These are phyloP conservation scores for Theobroma cacao DNA, from an alignment of 345 rosid species.

Conservation along the genomic window DNA sequence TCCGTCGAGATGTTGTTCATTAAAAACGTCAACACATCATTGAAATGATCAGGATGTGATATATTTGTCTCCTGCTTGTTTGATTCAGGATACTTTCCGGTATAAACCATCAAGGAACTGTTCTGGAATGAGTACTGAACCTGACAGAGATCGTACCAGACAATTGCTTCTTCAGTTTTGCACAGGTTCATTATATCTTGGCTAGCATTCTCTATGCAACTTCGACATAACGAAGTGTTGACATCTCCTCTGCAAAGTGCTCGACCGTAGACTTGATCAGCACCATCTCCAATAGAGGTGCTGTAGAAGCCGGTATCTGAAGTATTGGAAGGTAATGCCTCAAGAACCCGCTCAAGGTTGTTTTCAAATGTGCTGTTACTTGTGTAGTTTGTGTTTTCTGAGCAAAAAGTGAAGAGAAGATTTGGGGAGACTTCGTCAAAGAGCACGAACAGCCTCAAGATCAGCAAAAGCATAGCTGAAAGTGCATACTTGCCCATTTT, in stretches of 20 bases:
- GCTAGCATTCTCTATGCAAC: constrained; percentile 28
- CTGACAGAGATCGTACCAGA: constrained; percentile 41
- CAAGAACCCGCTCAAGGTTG: constrained; percentile 1
- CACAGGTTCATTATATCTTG: constrained; percentile 15
- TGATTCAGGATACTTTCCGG: constrained; percentile 28
- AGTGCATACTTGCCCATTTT: not conserved
- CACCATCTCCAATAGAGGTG: not conserved
- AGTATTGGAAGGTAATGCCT: not conserved
- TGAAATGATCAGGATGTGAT: constrained; percentile 19
- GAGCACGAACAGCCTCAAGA: not conserved
- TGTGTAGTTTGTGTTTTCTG: not conserved
- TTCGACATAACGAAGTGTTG: constrained; percentile 6
- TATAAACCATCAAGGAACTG: constrained; percentile 10
- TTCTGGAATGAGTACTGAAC: constrained; percentile 29
- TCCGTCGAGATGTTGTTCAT: constrained; percentile 18
- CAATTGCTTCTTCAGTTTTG: constrained; percentile 15
- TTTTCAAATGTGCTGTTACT: not conserved
- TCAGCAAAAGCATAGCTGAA: not conserved
- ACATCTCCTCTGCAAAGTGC: constrained; percentile 2
- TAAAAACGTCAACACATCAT: constrained; percentile 6
- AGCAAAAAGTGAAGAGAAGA: not conserved
- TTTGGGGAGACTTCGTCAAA: not conserved
- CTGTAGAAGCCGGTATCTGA: not conserved
- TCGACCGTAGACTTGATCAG: not conserved
- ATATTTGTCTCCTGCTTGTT: constrained; percentile 5